Conservation (phyloP, 78 protist species). For the Dictyostelium discoideum region dicty_2.7 NC_007088.5:8012501-8013000, state of each 20-base stretch:
- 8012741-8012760: conserved; percentile 65
- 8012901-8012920: background rate
- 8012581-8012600: conserved; percentile 36
- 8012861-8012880: background rate
- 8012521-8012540: conserved; percentile 11
- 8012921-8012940: background rate
- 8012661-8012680: background rate
- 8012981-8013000: background rate
- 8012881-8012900: background rate
- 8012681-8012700: background rate
- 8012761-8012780: conserved; percentile 52
- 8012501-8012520: background rate
- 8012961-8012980: background rate
- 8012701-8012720: background rate
- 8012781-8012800: background rate
- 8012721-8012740: background rate
- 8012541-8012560: conserved; percentile 83
- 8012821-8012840: background rate
- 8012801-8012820: background rate
- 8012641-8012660: background rate
- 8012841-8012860: background rate
- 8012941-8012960: background rate
- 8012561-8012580: conserved; percentile 32
- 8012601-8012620: conserved; percentile 52
- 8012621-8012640: conserved; percentile 19